A percentile compares a stretch with the other conserved stretches of the same genome.
Evolutionary conservation across 257 asterid genomes (phyloP).

Genomic region (Solanum rostratum): DNA sequence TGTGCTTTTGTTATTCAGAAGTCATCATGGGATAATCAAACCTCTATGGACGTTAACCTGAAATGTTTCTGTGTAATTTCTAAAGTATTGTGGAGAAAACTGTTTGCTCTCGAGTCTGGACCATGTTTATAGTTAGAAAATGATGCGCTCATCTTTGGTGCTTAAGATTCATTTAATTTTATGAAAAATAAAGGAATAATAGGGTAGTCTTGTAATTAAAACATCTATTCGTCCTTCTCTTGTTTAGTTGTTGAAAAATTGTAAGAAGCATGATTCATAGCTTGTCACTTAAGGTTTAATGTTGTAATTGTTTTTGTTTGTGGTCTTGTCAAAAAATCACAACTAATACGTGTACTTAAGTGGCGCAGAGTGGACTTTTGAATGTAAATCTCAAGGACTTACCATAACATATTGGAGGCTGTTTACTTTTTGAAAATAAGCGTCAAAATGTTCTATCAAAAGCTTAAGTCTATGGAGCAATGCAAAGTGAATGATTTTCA

Average conservation of each 20-base stretch:
- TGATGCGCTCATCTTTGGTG: neutral
- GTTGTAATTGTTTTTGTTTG: neutral
- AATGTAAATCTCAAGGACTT: neutral
- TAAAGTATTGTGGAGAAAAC: neutral
- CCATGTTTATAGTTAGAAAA: neutral
- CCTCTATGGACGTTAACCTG: neutral
- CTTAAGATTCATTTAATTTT: neutral
- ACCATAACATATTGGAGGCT: neutral
- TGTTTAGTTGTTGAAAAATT: neutral
- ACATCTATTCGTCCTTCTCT: neutral
- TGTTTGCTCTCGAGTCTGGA: neutral
- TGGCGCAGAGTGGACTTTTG: neutral
- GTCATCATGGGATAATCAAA: neutral
- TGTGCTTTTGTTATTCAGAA: neutral
- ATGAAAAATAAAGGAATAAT: neutral
- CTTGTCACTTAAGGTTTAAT: neutral
- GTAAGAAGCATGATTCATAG: neutral
- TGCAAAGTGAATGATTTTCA: neutral
- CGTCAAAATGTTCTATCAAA: neutral
- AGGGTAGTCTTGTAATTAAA: neutral
- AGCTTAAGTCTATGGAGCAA: neutral
- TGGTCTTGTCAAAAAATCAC: neutral
- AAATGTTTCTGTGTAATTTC: neutral
- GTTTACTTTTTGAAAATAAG: neutral
- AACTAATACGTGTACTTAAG: neutral